phyloP scores from a whole-genome alignment of 202 grass and related monocot species.

The Dendrocalamus latiflorus region DNA sequence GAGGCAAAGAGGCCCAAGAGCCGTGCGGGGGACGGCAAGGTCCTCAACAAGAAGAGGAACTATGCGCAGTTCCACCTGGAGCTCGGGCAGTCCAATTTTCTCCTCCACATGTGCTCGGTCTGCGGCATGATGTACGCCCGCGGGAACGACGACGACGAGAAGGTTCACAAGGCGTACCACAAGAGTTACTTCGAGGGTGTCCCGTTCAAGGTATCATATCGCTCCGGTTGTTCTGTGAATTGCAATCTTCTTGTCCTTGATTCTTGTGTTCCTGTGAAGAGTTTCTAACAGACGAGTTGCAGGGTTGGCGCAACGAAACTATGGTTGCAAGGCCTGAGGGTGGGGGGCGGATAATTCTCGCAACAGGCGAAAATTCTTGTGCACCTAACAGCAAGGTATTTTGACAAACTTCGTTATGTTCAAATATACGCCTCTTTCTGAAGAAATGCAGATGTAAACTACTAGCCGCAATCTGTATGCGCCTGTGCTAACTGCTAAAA shows the following conservation, averaged over 20 bases:
- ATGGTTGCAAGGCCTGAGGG: slow-evolving; percentile 39
- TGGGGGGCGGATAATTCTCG: slow-evolving; percentile 48
- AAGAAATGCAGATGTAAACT: slow-evolving; percentile 9
- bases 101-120: slow-evolving; percentile 64
- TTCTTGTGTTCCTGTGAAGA: background rate
- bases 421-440: background rate
- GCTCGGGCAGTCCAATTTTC: slow-evolving; percentile 77
- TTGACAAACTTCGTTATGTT: background rate
- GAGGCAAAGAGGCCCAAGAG: slow-evolving; percentile 15
- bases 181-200: slow-evolving; percentile 68
- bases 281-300: slow-evolving; percentile 2
- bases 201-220: slow-evolving; percentile 53
- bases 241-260: background rate
- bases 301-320: slow-evolving; percentile 77
- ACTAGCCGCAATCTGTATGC: background rate
- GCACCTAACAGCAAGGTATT: slow-evolving; percentile 58
- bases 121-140: slow-evolving; percentile 81
- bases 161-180: slow-evolving; percentile 70
- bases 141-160: slow-evolving; percentile 74
- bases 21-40: background rate
- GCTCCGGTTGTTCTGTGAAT: background rate
- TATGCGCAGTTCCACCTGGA: slow-evolving; percentile 89
- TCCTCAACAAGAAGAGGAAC: slow-evolving; percentile 66
- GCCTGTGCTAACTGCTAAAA: background rate
- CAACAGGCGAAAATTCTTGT: slow-evolving; percentile 31